These are phyloP conservation scores for Striga hermonthica DNA, from an alignment of 305 asterid genomes.

Conservation along the genomic window DNA sequence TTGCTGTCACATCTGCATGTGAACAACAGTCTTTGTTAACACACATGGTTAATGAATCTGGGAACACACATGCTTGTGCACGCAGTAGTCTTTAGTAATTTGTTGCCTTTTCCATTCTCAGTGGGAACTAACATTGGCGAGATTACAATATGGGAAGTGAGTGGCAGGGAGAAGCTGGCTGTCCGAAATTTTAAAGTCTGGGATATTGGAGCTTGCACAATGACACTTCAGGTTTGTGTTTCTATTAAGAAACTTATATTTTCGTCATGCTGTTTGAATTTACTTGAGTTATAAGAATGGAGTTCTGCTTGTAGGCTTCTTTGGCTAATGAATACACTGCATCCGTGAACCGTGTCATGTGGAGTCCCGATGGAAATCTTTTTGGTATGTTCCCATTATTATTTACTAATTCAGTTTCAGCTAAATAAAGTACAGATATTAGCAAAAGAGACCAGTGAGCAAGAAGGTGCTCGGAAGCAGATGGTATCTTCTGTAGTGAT, in stretches of 20 bases:
- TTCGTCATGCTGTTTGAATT: conserved; percentile 22
- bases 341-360: conserved; percentile 62
- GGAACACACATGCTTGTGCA: conserved; percentile 1
- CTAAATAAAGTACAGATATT: neutral
- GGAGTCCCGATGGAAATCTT: conserved; percentile 68
- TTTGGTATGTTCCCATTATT: conserved; percentile 43
- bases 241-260: neutral
- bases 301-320: conserved; percentile 46
- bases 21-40: neutral
- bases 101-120: conserved; percentile 32
- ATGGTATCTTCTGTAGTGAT: neutral
- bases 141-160: conserved; percentile 59
- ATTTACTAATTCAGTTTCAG: conserved; percentile 6
- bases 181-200: conserved; percentile 53
- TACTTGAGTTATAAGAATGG: conserved; percentile 12
- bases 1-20: conserved; percentile 28
- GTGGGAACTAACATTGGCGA: conserved; percentile 72
- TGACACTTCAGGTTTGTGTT: conserved; percentile 52
- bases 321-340: conserved; percentile 58
- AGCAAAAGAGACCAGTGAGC: neutral
- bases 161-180: conserved; percentile 44
- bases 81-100: neutral
- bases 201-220: conserved; percentile 50
- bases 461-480: conserved; percentile 15
- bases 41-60: neutral